phyloP scores from a whole-genome alignment of 2,329 filamentous ascomycete genomes.

The Fusarium armeniacum region DNA sequence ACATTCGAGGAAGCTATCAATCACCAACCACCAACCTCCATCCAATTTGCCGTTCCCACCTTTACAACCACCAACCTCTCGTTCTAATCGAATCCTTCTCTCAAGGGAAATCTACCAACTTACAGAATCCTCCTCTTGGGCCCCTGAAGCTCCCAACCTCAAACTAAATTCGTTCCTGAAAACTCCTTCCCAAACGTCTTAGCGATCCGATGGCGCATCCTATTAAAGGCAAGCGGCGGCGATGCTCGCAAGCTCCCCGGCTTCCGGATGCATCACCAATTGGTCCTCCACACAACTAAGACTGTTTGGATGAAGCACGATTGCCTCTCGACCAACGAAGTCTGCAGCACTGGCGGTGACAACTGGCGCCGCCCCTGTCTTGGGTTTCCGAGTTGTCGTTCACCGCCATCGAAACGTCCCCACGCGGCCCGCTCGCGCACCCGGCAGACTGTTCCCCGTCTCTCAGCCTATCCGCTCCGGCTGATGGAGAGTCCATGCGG shows the following conservation, averaged over 20 bases:
- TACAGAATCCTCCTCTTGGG: constrained; percentile 2
- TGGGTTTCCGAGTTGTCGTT: constrained; percentile 36
- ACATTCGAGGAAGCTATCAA: constrained; percentile 7
- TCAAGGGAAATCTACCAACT: not conserved
- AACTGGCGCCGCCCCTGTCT: constrained; percentile 46
- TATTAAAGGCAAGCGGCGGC: constrained; percentile 39
- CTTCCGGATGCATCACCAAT: constrained; percentile 46
- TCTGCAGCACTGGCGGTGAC: constrained; percentile 50
- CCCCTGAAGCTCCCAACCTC: constrained; percentile 37
- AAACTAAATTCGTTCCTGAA: constrained; percentile 42
- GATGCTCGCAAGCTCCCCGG: constrained; percentile 43
- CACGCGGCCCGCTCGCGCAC: constrained; percentile 49
- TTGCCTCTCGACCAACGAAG: constrained; percentile 38
- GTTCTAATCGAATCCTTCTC: constrained; percentile 4
- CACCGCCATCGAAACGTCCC: constrained; percentile 49
- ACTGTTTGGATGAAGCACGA: constrained; percentile 32
- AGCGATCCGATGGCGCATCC: constrained; percentile 46
- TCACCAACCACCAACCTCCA: constrained; percentile 27
- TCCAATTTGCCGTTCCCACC: constrained; percentile 17
- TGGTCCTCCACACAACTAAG: constrained; percentile 39
- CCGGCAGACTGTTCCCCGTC: constrained; percentile 37
- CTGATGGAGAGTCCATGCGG: constrained; percentile 41
- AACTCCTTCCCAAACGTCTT: constrained; percentile 24
- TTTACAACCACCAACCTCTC: constrained; percentile 33
- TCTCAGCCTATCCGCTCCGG: constrained; percentile 36